Conservation (phyloP, 139 green algal species). For the Medakamo hakoo region DNA sequence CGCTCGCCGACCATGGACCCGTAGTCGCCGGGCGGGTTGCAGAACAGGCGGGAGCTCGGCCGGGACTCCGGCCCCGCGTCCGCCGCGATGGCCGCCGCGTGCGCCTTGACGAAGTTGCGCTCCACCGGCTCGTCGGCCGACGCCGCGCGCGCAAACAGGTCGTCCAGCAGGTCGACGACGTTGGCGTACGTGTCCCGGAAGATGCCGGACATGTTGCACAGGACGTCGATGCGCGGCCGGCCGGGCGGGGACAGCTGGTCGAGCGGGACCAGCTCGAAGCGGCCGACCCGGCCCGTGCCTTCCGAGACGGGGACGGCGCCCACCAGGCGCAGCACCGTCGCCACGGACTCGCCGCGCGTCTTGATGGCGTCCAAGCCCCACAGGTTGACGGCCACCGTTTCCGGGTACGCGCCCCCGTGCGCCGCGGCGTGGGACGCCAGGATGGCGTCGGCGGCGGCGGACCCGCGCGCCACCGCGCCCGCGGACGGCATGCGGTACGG, state of each 20-base stretch:
- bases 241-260: slow-evolving; percentile 3
- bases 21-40: slow-evolving; percentile 84
- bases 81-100: slow-evolving; percentile 47
- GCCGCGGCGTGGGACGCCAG: slow-evolving; percentile 40
- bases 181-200: slow-evolving; percentile 85
- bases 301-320: slow-evolving; percentile 69
- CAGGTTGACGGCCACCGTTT: slow-evolving; percentile 91
- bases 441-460: slow-evolving; percentile 37
- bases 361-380: slow-evolving; percentile 98
- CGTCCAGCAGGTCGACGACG: slow-evolving; percentile 91
- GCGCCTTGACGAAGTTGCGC: slow-evolving; percentile 88
- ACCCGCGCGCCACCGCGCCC: slow-evolving; percentile 57
- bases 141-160: slow-evolving; percentile 65
- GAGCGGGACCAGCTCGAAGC: slow-evolving; percentile 64
- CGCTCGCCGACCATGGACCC: slow-evolving; percentile 98
- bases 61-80: slow-evolving; percentile 33
- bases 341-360: slow-evolving; percentile 79
- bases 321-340: slow-evolving; percentile 73
- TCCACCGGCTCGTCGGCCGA: slow-evolving; percentile 57
- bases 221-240: slow-evolving; percentile 75
- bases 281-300: slow-evolving; percentile 66
- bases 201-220: slow-evolving; percentile 95
- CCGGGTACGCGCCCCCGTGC: slow-evolving; percentile 54
- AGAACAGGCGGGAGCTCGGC: slow-evolving; percentile 73
- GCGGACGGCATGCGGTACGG: slow-evolving; percentile 90